These are phyloP conservation scores for Colletotrichum tropicale DNA, from an alignment of 2,329 filamentous ascomycete species.

Conservation along the genomic window DNA sequence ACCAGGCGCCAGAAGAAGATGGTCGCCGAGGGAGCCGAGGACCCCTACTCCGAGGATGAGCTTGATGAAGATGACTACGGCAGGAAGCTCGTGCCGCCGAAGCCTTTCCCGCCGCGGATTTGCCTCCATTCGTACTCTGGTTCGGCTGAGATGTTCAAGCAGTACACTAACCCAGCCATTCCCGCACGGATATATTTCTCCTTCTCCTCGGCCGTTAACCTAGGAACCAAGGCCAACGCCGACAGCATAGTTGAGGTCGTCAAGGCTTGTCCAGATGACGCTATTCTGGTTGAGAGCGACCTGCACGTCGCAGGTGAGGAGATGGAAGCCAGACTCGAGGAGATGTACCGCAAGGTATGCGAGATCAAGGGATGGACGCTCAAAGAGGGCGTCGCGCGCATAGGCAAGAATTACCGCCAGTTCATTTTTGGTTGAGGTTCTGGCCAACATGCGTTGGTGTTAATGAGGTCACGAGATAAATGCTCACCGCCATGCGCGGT, in stretches of 20 bases:
- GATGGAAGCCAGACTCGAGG: conserved; percentile 81
- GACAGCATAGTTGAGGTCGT: conserved; percentile 68
- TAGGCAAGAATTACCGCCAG: conserved; percentile 77
- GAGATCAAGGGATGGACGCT: conserved; percentile 78
- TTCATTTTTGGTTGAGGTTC: conserved; percentile 70
- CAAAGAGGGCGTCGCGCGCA: conserved; percentile 68
- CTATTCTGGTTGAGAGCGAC: conserved; percentile 88
- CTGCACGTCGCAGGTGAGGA: conserved; percentile 78
- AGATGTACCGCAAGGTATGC: conserved; percentile 79
- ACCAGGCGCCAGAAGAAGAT: conserved; percentile 63
- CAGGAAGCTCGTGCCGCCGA: conserved; percentile 25
- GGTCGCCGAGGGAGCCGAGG: conserved; percentile 52
- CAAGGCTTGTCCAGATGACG: conserved; percentile 74
- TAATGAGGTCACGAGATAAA: background rate
- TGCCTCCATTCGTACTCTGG: conserved; percentile 96
- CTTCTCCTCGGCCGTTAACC: conserved; percentile 85
- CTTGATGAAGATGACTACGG: conserved; percentile 24
- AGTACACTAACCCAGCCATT: conserved; percentile 76
- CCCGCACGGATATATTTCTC: conserved; percentile 85
- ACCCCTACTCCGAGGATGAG: conserved; percentile 44
- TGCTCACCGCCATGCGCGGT: background rate
- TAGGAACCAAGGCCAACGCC: conserved; percentile 56
- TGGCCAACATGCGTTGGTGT: background rate
- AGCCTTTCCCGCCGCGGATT: conserved; percentile 82
- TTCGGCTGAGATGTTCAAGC: conserved; percentile 72